Base-by-base conservation (phyloP, 352 stramenopile species). In the Globisporangium splendens region DNA sequence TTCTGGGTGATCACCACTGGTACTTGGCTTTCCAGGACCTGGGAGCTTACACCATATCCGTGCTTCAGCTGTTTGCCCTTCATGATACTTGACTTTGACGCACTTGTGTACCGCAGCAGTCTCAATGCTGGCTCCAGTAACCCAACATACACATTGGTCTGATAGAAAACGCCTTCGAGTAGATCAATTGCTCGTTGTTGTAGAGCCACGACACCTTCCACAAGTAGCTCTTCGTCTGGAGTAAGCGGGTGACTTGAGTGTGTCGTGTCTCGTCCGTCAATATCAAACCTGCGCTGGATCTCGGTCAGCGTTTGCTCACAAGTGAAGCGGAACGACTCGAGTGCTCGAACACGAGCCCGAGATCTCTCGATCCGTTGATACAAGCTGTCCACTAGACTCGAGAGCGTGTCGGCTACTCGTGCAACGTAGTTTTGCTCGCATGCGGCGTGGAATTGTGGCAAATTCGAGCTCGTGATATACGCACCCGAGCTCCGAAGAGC, bases 401-500 rank as follows among this genome's bases (percentile, higher is more conserved):
- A 88, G 2, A 77, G 54, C 8, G 64, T 60, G 8, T 65, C 63
- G 0, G 59, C 58, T 0, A 91, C 66, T 7, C 70, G 72, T 21
- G 81, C 52, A 10, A 91, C 60, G 54, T 86, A 90, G 33, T 61
- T 44, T 11, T 69, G 70, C 35, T 93, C 82, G 21, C 76, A 88
- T 0, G 31, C 54, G 7, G 75, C 56, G 38, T 83, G 62, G 46
- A 83, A 75, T 47, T 77, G 73, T 8, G 75, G 64, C 4, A 74
- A 49, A 2, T 50, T 58, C 3, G 77, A 68, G 15, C 76, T 53
- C 2, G 75, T 72, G 20, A 90, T 41, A 46, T 77, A 88, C 1
- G 81, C 39, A 18, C 61, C 67, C 0, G 74, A 70, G 12, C 47
- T 17, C 10, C 54, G 46, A 41, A 24, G 55, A 17, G 39, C 51